Evolutionary conservation across 139 green algal genomes (phyloP), one percentile per base, ranked within the genome.

Genomic region (Coelastrella sp.): DNA sequence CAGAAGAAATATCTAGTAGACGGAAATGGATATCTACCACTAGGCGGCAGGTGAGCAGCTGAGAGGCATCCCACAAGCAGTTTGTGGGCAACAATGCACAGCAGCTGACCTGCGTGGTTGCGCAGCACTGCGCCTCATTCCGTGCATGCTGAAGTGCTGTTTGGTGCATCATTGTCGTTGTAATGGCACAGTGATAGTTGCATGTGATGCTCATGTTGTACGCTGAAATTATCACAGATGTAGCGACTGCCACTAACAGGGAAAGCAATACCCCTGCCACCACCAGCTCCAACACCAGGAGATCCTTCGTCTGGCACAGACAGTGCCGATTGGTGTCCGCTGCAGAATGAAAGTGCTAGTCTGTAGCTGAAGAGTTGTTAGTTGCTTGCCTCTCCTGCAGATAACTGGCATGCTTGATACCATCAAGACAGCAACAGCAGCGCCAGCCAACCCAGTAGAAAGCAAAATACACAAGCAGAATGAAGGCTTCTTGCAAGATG

Each of bases 11-110:
- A 20, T 90, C 76, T 20, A 93, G 92, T 71, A 90, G 96, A 32
- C 83, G 95, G 7, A 92, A 94, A 73, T 98, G 96, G 96, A 95
- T 97, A 4, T 86, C 89, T 73, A 22, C 87, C 32, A 96, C 93
- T 5, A 86, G 91, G 73, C 90, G 90, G n/a, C 91, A 95, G 91
- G 94, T 97, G 74, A 65, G 59, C 59, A 60, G 7, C 60, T 59
- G 16, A 6, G 5, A 61, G 23, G 19, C 11, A 13, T 71, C 8
- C 61, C 61, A 71, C 10, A 71, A 71, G 61, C 11, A 71, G 11
- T 71, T 19, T 13, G 11, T 71, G 61, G 61, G 10, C 61, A 19
- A 13, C 10, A 13, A 71, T 71, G 8, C 61, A 19, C 11, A 13
- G 10, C 61, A 71, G 61, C 61, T 71, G 32, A 47, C 32, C 32